These are phyloP conservation scores for Didymella keratinophila DNA, from an alignment of 2,329 filamentous ascomycete genomes.

Conservation along the genomic window DNA sequence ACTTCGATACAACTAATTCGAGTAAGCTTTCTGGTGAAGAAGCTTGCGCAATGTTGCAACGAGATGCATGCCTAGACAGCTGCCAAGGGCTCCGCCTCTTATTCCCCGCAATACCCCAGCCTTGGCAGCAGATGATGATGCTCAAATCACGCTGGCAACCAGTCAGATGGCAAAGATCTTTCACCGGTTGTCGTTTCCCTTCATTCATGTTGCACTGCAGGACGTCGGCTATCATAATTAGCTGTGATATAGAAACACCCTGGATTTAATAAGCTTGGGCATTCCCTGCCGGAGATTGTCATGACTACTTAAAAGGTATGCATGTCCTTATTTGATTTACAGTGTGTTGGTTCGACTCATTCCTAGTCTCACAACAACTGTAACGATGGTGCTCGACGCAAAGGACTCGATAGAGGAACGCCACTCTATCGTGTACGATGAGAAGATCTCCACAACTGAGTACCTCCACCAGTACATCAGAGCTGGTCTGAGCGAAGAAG, in stretches of 20 bases:
- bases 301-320: neutral
- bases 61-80: conserved; percentile 10
- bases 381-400: conserved; percentile 5
- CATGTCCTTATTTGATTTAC: too few relatives aligned
- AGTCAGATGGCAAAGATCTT: conserved; percentile 2
- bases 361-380: neutral
- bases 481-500: conserved; percentile 32
- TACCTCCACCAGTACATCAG: conserved; percentile 23
- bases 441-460: conserved; percentile 13
- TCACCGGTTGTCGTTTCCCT: conserved; percentile 1
- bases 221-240: neutral
- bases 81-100: conserved; percentile 12
- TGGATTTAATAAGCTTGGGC: neutral
- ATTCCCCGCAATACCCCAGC: conserved; percentile 14
- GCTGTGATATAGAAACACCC: neutral
- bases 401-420: conserved; percentile 9
- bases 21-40: neutral
- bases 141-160: neutral
- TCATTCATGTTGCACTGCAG: conserved; percentile 2
- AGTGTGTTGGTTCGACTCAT: too few relatives aligned
- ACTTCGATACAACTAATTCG: neutral
- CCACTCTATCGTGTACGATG: conserved; percentile 4
- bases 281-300: neutral
- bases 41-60: neutral
- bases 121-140: conserved; percentile 11